These are phyloP conservation scores for Saccharomycopsis hybrid DNA, from an alignment of 1,139 yeast species.

Conservation along the genomic window DNA sequence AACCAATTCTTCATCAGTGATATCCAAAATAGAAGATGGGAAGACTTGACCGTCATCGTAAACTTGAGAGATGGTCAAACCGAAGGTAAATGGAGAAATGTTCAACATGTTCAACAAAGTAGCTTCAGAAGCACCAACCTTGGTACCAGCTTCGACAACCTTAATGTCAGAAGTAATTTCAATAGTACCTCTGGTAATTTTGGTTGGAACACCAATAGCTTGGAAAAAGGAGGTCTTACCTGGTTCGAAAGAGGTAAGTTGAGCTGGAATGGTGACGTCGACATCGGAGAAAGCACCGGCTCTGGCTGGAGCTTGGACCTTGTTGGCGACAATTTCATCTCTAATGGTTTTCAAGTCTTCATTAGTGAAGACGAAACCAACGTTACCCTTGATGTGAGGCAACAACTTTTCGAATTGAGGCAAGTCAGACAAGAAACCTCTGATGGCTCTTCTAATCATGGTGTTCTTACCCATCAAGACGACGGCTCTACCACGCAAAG, in stretches of 20 bases:
- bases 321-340: constrained; percentile 81
- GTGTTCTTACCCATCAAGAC: constrained; percentile 99
- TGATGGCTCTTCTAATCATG: constrained; percentile 99
- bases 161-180: constrained; percentile 96
- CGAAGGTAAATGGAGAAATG: constrained; percentile 99
- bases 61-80: constrained; percentile 94
- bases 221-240: constrained; percentile 99
- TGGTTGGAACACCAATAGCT: constrained; percentile 99
- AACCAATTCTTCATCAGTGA: constrained; percentile 95
- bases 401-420: constrained; percentile 94
- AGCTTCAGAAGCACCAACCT: constrained; percentile 99
- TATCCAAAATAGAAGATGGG: constrained; percentile 95
- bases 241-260: constrained; percentile 99
- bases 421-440: constrained; percentile 88
- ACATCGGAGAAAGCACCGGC: constrained; percentile 99
- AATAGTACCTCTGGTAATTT: constrained; percentile 99
- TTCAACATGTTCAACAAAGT: constrained; percentile 97
- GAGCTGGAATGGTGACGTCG: constrained; percentile 97
- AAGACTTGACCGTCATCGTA: constrained; percentile 98
- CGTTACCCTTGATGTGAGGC: constrained; percentile 95
- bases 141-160: constrained; percentile 80
- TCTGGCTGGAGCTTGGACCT: constrained; percentile 99
- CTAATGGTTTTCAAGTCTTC: constrained; percentile 86
- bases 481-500: constrained; percentile 90
- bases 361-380: constrained; percentile 99